Evolutionary conservation across 192 early-diverging fungal species (phyloP).

Genomic region (Entrophospora sp.): DNA sequence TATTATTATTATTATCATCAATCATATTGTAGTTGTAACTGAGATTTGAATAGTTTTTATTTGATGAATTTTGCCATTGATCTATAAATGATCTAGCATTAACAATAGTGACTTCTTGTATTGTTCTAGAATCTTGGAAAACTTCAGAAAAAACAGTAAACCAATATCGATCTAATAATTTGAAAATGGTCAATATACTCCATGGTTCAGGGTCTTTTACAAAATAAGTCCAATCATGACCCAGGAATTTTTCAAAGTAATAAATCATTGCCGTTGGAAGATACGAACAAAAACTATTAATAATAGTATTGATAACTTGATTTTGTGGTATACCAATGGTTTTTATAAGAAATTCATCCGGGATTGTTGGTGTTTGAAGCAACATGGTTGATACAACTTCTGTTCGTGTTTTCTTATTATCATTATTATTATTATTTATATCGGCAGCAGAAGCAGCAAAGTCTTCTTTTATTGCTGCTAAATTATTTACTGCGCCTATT

Average conservation of each 20-base stretch:
- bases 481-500: neutral
- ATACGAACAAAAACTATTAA: neutral
- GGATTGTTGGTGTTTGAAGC: neutral
- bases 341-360: neutral
- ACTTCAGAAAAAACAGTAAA: neutral
- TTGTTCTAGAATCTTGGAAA: neutral
- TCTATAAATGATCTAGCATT: no score
- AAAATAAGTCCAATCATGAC: constrained; percentile 9
- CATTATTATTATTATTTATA: neutral
- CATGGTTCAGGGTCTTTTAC: constrained; percentile 2
- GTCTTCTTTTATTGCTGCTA: neutral
- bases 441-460: neutral
- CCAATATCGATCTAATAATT: constrained; percentile 12
- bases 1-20: no score
- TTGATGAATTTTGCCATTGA: no score
- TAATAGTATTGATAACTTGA: neutral
- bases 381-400: neutral
- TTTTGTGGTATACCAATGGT: neutral
- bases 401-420: neutral
- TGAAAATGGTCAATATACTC: neutral
- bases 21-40: no score
- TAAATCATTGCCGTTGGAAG: neutral
- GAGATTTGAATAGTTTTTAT: no score
- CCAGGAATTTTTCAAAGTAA: constrained; percentile 7
- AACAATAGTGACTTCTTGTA: neutral